These are phyloP conservation scores for Antrodiella citrinella DNA, from an alignment of 768 basidiomycete species.

Conservation along the genomic window DNA sequence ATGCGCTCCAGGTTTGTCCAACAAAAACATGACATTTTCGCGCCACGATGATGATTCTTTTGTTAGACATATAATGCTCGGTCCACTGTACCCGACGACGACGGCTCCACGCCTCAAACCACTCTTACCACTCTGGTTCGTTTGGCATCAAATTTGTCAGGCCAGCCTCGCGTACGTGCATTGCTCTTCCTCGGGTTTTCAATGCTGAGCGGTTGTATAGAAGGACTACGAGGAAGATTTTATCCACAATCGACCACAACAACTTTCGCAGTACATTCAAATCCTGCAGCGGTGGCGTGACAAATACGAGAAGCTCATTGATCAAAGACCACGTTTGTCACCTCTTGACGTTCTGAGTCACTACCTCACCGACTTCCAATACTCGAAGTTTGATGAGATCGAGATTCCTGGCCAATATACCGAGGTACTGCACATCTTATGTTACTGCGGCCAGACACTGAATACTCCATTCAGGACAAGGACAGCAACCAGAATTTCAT, in stretches of 20 bases:
- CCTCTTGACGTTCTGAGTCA: constrained; percentile 83
- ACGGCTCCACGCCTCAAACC: constrained; percentile 48
- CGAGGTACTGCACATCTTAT: constrained; percentile 43
- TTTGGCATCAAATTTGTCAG: constrained; percentile 52
- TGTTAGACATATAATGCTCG: constrained; percentile 59
- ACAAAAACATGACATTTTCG: too few relatives aligned
- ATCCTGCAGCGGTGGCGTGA: constrained; percentile 92
- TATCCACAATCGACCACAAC: constrained; percentile 61
- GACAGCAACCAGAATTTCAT: constrained; percentile 89
- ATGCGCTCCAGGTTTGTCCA: constrained; percentile 73
- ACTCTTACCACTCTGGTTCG: constrained; percentile 42
- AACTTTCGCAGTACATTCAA: constrained; percentile 77
- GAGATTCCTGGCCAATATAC: constrained; percentile 99
- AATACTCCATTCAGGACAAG: constrained; percentile 61
- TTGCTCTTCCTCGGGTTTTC: constrained; percentile 1
- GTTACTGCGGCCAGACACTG: not conserved
- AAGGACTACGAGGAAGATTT: constrained; percentile 91
- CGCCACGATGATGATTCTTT: not conserved
- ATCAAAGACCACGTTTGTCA: constrained; percentile 75
- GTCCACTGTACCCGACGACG: constrained; percentile 60
- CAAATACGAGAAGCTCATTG: constrained; percentile 77
- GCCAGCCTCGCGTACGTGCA: constrained; percentile 47
- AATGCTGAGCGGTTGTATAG: constrained; percentile 29
- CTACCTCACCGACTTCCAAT: constrained; percentile 96
- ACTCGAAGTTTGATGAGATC: constrained; percentile 94